Conservation (phyloP, 139 green algal genomes). For the Monoraphidium neglectum region DNA sequence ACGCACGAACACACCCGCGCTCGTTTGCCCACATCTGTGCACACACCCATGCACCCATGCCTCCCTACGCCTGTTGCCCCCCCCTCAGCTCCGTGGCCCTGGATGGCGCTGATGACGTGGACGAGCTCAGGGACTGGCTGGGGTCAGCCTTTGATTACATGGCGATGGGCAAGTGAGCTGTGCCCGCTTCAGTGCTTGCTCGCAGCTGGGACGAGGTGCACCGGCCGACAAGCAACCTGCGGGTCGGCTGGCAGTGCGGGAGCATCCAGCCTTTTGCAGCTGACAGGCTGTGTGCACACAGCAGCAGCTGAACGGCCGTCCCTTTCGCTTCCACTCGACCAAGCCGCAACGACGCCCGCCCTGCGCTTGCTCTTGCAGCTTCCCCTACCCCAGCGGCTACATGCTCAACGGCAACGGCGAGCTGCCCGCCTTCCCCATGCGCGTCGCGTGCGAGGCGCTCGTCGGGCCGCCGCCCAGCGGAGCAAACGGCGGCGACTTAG, state of each 20-base stretch:
- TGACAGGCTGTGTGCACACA: no score
- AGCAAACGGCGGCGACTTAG: no score
- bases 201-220: no score
- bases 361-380: constrained; percentile 23
- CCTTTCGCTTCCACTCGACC: no score
- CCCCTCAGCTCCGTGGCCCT: constrained; percentile 2
- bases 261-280: no score
- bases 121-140: constrained; percentile 39
- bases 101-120: constrained; percentile 23
- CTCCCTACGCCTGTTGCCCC: background rate
- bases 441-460: constrained; percentile 50
- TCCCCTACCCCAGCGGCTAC: constrained; percentile 53
- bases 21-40: no score
- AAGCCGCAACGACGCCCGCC: constrained; percentile 21
- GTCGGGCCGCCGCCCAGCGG: background rate
- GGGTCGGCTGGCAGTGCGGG: no score
- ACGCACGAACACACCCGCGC: no score
- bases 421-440: constrained; percentile 65
- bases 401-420: constrained; percentile 49
- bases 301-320: no score
- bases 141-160: constrained; percentile 64
- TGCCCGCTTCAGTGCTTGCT: no score
- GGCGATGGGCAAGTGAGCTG: constrained; percentile 72
- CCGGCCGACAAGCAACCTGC: no score
- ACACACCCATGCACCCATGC: constrained; percentile 7